A percentile compares a stretch with the other conserved stretches of the same genome.
phyloP scores from a whole-genome alignment of 2,329 filamentous ascomycete species.

The Cercospora sojina region DNA sequence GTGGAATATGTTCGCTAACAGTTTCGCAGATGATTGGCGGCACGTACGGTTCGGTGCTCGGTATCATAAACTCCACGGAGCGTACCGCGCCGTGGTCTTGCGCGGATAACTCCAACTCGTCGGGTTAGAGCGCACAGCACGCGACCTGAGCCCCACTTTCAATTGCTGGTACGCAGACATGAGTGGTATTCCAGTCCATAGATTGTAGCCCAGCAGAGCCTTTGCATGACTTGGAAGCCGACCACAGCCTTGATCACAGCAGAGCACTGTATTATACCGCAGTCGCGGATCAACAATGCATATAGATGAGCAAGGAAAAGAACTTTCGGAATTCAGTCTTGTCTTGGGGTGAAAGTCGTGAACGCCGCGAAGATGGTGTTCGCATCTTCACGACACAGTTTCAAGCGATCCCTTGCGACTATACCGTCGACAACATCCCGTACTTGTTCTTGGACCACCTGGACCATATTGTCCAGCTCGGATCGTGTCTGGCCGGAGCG shows the following conservation, averaged over 20 bases:
- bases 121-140: neutral
- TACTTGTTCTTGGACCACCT: neutral
- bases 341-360: neutral
- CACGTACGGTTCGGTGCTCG: slow-evolving; percentile 47
- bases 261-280: neutral
- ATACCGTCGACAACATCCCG: neutral
- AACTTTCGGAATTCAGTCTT: neutral
- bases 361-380: neutral
- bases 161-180: neutral
- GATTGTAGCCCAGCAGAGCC: neutral
- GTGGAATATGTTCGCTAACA: neutral
- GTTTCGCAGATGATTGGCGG: slow-evolving; percentile 41
- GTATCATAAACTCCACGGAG: slow-evolving; percentile 37
- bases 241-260: neutral
- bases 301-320: neutral
- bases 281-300: neutral
- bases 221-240: neutral
- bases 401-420: neutral
- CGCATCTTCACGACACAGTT: neutral
- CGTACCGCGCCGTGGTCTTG: slow-evolving; percentile 28
- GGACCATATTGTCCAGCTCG: neutral
- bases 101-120: slow-evolving; percentile 34
- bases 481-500: neutral
- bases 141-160: neutral
- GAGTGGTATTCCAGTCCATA: neutral